Evolutionary conservation across 768 basidiomycete species (phyloP).

Genomic region (Pisolithus sp.): DNA sequence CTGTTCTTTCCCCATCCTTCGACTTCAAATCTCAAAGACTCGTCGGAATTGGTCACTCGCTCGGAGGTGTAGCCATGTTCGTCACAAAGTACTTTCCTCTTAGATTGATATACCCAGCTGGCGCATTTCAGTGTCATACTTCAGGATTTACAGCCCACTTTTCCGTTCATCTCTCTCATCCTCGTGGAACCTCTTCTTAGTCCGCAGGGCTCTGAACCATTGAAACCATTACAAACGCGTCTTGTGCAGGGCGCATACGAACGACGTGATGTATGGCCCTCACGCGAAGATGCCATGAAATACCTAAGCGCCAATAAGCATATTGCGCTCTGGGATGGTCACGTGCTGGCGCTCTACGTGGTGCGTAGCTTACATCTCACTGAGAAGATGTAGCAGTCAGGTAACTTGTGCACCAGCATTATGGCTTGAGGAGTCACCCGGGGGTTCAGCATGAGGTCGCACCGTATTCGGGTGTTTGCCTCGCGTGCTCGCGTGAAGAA

Average conservation of each 20-base stretch:
- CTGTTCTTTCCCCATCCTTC: conserved; percentile 32
- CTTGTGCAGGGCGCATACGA: conserved; percentile 45
- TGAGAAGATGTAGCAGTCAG: no score
- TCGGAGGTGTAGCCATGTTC: conserved; percentile 62
- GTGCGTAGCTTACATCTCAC: conserved; percentile 29
- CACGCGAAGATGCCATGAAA: conserved; percentile 34
- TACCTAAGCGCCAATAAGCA: conserved; percentile 31
- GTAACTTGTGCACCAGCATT: conserved; percentile 29
- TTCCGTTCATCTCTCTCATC: conserved; percentile 47
- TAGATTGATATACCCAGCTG: background rate
- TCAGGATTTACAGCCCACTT: conserved; percentile 38
- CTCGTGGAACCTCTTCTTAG: conserved; percentile 63
- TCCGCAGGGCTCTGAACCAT: conserved; percentile 38
- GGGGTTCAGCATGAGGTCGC: conserved; percentile 22
- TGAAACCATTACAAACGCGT: conserved; percentile 33
- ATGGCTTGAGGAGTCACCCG: conserved; percentile 39
- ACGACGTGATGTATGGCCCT: conserved; percentile 48
- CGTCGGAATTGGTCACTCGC: conserved; percentile 62
- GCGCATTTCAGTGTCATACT: conserved; percentile 40
- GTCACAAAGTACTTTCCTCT: conserved; percentile 11
- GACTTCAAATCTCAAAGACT: conserved; percentile 47
- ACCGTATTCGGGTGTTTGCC: conserved; percentile 37
- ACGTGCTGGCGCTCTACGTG: conserved; percentile 46
- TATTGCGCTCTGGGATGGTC: conserved; percentile 44
- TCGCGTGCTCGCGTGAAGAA: conserved; percentile 57